A percentile compares a stretch with the other conserved stretches of the same genome.
Evolutionary conservation across 768 basidiomycete species (phyloP).

Genomic region (Suillus subalutaceus): DNA sequence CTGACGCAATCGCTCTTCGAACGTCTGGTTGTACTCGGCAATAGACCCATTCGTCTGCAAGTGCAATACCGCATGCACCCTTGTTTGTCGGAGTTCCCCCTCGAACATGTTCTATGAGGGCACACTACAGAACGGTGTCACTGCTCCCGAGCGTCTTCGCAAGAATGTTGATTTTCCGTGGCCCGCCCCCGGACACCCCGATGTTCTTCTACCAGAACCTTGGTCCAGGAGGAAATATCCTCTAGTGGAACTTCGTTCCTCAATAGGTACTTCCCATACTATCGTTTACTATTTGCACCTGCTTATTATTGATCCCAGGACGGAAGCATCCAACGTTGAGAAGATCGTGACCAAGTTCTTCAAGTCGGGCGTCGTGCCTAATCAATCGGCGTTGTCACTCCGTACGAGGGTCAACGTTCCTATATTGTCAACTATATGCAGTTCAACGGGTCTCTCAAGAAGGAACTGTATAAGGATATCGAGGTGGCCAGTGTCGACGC

Average conservation of each 20-base stretch:
- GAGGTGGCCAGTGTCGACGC: constrained; percentile 99
- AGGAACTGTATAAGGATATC: constrained; percentile 99
- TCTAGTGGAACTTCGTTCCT: constrained; percentile 98
- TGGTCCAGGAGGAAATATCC: constrained; percentile 98
- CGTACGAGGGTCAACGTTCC: constrained; percentile 97
- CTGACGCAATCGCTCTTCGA: constrained; percentile 98
- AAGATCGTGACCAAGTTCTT: constrained; percentile 99
- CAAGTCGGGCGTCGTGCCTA: constrained; percentile 95
- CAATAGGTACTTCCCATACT: constrained; percentile 62
- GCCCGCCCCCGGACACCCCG: constrained; percentile 92
- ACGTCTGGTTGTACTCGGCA: constrained; percentile 91
- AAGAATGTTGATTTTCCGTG: constrained; percentile 99
- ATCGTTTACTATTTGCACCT: constrained; percentile 7
- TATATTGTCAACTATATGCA: constrained; percentile 99
- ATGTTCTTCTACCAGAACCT: constrained; percentile 99
- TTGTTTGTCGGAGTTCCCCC: constrained; percentile 97
- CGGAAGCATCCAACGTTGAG: constrained; percentile 98
- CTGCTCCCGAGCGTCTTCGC: constrained; percentile 93
- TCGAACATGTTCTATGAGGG: constrained; percentile 99
- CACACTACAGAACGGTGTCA: constrained; percentile 97
- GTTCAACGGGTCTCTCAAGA: constrained; percentile 98
- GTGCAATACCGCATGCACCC: constrained; percentile 99
- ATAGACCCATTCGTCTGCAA: constrained; percentile 96
- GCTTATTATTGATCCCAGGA: constrained; percentile 50
- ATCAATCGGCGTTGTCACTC: constrained; percentile 98